These are phyloP conservation scores for Radiomyces spectabilis DNA, from an alignment of 192 early-diverging fungal genomes.

Conservation along the genomic window DNA sequence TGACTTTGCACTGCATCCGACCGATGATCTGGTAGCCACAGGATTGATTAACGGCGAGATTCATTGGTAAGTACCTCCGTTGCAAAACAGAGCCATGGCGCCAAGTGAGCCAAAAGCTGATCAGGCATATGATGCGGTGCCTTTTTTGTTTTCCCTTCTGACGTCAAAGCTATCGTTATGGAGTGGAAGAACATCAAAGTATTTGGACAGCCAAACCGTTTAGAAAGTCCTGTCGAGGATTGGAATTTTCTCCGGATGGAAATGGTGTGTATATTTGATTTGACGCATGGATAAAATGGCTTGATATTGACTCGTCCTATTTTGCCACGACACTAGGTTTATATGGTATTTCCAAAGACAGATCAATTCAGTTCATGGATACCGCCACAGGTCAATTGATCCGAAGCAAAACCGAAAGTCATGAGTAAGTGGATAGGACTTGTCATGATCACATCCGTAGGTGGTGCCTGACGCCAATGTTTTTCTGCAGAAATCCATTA, in stretches of 20 bases:
- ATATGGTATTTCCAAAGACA: slow-evolving; percentile 68
- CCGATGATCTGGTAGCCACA: slow-evolving; percentile 56
- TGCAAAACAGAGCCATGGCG: not conserved
- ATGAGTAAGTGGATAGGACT: slow-evolving; percentile 53
- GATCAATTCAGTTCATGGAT: slow-evolving; percentile 72
- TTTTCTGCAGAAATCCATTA: slow-evolving; percentile 54
- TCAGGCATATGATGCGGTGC: too few species aligned
- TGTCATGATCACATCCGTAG: not conserved
- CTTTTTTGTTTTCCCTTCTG: not conserved
- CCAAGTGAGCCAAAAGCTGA: too few species aligned
- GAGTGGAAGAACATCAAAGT: slow-evolving; percentile 24
- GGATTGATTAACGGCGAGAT: slow-evolving; percentile 68
- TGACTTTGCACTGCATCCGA: slow-evolving; percentile 66
- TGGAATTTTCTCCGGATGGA: slow-evolving; percentile 79
- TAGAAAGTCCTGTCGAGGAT: slow-evolving; percentile 80
- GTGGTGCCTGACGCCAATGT: not conserved
- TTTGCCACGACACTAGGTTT: not conserved
- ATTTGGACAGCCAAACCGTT: slow-evolving; percentile 54
- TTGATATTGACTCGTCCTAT: not conserved
- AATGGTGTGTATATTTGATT: slow-evolving; percentile 26
- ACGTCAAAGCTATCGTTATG: slow-evolving; percentile 20
- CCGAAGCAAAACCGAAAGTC: slow-evolving; percentile 62
- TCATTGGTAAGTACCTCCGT: slow-evolving; percentile 58
- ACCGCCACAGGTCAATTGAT: slow-evolving; percentile 62
- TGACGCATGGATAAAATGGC: not conserved